Conservation (phyloP, 2,329 filamentous ascomycete species). For the Bipolaris victoriae region DNA sequence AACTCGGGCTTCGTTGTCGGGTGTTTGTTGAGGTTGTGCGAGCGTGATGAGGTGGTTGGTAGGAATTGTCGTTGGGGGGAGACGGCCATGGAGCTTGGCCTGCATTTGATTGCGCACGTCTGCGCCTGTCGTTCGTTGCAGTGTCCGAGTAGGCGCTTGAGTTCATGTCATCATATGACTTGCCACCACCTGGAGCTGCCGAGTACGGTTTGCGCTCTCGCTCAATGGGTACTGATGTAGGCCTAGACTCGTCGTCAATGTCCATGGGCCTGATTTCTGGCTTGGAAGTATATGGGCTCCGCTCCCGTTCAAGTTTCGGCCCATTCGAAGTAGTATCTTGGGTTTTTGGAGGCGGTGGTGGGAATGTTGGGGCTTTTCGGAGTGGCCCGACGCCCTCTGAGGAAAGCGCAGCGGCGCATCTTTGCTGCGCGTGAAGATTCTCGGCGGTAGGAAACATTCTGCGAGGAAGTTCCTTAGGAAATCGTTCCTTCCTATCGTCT, state of each 20-base stretch:
- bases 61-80: conserved; percentile 25
- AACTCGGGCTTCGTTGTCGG: conserved; percentile 44
- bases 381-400: conserved; percentile 52
- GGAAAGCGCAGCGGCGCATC: conserved; percentile 66
- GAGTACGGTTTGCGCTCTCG: conserved; percentile 70
- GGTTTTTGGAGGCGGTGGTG: conserved; percentile 44
- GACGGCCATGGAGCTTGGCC: conserved; percentile 40
- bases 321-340: conserved; percentile 14
- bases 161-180: conserved; percentile 53
- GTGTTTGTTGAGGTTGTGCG: conserved; percentile 30
- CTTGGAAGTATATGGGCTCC: conserved; percentile 42
- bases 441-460: conserved; percentile 69
- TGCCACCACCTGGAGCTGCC: conserved; percentile 65
- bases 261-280: conserved; percentile 40
- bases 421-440: conserved; percentile 64
- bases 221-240: conserved; percentile 62
- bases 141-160: conserved; percentile 36
- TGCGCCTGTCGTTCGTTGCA: conserved; percentile 30
- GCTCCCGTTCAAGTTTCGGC: conserved; percentile 43
- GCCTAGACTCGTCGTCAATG: conserved; percentile 40
- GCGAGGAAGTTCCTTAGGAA: conserved; percentile 79
- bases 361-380: conserved; percentile 44
- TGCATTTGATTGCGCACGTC: conserved; percentile 42
- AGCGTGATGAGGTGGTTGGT: conserved; percentile 31
- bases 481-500: conserved; percentile 69